Evolutionary conservation across 306 rosid genomes (phyloP).

Genomic region (Prosopis cineraria): DNA sequence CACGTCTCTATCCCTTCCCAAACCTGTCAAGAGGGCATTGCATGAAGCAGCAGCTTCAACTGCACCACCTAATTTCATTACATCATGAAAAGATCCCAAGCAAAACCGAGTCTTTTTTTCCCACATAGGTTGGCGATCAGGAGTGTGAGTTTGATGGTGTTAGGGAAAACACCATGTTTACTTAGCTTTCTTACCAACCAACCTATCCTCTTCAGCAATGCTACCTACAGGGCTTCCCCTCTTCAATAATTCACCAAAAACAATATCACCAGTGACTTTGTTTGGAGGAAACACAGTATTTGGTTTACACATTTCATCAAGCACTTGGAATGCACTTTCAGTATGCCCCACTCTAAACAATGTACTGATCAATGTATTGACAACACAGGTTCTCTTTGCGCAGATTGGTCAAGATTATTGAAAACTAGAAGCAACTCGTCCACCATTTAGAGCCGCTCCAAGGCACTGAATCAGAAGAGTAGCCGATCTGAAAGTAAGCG

Average conservation of each 20-base stretch:
- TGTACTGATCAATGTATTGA: constrained; percentile 42
- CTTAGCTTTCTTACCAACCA: constrained; percentile 57
- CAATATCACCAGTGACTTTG: constrained; percentile 46
- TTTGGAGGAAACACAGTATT: constrained; percentile 44
- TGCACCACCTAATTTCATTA: constrained; percentile 55
- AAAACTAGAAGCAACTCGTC: constrained; percentile 49
- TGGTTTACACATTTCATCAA: constrained; percentile 76
- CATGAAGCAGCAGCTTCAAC: constrained; percentile 63
- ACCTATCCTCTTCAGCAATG: constrained; percentile 45
- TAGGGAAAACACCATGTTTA: constrained; percentile 50
- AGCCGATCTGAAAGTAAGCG: constrained; percentile 38
- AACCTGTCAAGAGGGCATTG: constrained; percentile 68
- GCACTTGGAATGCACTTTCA: constrained; percentile 53
- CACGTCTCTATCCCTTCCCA: constrained; percentile 53
- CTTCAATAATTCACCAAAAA: constrained; percentile 48
- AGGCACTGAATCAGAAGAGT: constrained; percentile 46
- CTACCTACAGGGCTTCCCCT: constrained; percentile 38
- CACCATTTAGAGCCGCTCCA: constrained; percentile 48
- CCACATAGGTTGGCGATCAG: constrained; percentile 59
- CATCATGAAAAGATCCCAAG: constrained; percentile 66
- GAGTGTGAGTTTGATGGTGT: constrained; percentile 50
- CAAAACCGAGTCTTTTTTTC: constrained; percentile 48
- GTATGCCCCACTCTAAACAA: constrained; percentile 45
- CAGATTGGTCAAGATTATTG: constrained; percentile 42
- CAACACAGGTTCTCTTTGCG: constrained; percentile 48